Conservation (phyloP, 2,329 filamentous ascomycete species). For the Paraphaeosphaeria sporulosa region DNA sequence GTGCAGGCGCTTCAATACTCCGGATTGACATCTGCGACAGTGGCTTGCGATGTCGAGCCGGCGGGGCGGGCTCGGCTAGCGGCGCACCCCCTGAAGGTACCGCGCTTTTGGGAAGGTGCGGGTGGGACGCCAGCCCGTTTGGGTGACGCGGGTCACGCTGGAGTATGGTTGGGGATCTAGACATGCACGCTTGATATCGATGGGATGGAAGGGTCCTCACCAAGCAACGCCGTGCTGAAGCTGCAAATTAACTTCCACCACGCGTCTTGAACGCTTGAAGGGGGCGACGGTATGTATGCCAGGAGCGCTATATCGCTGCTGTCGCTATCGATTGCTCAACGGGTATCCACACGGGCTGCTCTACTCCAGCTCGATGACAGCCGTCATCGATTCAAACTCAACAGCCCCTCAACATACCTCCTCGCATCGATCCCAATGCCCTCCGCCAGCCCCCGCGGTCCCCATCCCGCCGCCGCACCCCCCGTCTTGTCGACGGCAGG, state of each 20-base stretch:
- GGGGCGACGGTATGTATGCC: no score
- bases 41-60: conserved; percentile 15
- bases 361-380: no score
- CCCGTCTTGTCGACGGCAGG: conserved; percentile 42
- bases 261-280: no score
- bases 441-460: conserved; percentile 69
- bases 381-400: conserved; percentile 64
- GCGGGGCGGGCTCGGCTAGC: not conserved
- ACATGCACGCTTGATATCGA: not conserved
- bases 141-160: not conserved
- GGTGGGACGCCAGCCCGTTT: not conserved
- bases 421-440: conserved; percentile 81
- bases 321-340: not conserved
- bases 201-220: no score
- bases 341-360: not conserved
- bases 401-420: conserved; percentile 75
- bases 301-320: not conserved
- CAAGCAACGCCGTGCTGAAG: no score
- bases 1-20: conserved; percentile 11
- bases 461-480: conserved; percentile 58
- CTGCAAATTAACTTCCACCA: no score
- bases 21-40: conserved; percentile 18
- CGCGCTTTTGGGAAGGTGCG: not conserved
- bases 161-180: not conserved
- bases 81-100: not conserved